These are phyloP conservation scores for Neurospora sp. DNA, from an alignment of 495 filamentous ascomycete species.

Conservation along the genomic window DNA sequence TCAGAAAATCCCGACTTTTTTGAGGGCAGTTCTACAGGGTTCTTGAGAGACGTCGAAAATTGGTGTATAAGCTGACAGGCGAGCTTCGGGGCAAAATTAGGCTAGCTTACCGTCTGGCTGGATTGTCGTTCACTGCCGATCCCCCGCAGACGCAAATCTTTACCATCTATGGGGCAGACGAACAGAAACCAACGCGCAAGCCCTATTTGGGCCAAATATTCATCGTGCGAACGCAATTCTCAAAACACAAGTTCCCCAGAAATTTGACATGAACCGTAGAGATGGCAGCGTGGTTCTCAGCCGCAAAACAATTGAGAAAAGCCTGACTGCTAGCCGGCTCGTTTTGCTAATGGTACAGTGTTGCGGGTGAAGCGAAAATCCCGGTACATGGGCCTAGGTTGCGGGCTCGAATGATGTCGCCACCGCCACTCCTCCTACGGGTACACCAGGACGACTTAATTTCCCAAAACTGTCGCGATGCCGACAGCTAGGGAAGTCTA, in stretches of 20 bases:
- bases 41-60: neutral
- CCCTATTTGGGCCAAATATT: neutral
- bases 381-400: neutral
- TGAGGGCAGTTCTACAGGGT: neutral
- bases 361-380: neutral
- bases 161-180: neutral
- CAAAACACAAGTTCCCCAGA: neutral
- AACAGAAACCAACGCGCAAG: neutral
- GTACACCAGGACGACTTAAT: neutral
- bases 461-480: neutral
- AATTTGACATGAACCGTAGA: neutral
- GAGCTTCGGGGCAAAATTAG: neutral
- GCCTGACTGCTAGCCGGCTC: neutral
- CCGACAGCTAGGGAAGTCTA: neutral
- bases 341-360: neutral
- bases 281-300: neutral
- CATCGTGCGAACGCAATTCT: neutral
- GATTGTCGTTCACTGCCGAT: neutral
- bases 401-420: neutral
- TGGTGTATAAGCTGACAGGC: neutral
- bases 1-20: neutral
- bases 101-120: neutral
- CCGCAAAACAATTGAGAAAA: neutral
- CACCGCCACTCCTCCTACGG: neutral
- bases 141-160: neutral